Percentiles rank a stretch among this genome's conserved stretches.
Evolutionary conservation across 495 filamentous ascomycete genomes (phyloP).

Genomic region (Trichoderma orchidacearum): DNA sequence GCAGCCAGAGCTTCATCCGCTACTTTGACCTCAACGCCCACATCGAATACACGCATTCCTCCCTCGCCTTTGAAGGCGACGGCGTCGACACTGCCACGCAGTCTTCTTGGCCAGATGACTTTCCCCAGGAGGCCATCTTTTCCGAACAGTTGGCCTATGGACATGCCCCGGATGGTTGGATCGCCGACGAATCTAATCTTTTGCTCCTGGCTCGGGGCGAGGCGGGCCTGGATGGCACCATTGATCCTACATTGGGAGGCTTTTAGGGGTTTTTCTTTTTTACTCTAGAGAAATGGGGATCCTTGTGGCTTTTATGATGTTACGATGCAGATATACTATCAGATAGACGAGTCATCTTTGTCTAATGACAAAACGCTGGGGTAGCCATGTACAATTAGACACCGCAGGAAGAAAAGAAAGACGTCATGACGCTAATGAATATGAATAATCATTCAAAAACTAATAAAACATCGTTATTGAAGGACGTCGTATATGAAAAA

Average conservation of each 20-base stretch:
- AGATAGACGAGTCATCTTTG: no score
- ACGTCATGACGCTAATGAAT: neutral
- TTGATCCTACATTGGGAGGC: neutral
- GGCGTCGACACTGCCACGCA: neutral
- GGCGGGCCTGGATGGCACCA: neutral
- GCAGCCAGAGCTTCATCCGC: constrained; percentile 47
- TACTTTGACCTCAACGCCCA: constrained; percentile 57
- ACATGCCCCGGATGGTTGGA: neutral
- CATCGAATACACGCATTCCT: constrained; percentile 16
- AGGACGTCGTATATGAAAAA: neutral
- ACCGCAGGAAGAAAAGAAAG: neutral
- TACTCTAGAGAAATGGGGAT: no score
- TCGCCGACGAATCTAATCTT: neutral
- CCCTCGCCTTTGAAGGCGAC: neutral
- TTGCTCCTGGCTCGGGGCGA: neutral
- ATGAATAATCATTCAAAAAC: neutral
- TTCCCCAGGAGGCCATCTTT: neutral
- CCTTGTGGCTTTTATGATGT: no score
- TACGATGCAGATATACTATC: no score
- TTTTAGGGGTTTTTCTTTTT: no score
- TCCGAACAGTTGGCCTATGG: constrained; percentile 6
- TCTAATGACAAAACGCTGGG: neutral
- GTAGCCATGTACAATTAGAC: neutral
- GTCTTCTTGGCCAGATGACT: neutral
- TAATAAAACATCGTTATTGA: neutral